phyloP scores from a whole-genome alignment of 31 red algal genomes.

The Odonthalia washingtoniensis region DNA sequence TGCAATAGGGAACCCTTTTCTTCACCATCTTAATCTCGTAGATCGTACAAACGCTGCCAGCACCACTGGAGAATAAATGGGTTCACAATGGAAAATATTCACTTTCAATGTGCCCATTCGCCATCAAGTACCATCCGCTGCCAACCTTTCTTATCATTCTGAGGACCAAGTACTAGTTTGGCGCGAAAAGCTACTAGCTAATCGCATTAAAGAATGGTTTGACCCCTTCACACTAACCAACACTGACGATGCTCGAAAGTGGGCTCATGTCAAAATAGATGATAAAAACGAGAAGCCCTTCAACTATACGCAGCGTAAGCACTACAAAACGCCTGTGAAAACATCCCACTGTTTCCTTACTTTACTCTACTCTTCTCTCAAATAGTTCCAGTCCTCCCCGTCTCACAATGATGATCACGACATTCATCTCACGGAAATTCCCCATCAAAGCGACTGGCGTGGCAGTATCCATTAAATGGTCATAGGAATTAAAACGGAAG shows the following conservation, averaged over 20 bases:
- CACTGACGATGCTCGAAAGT: neutral
- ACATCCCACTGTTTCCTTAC: too few species aligned
- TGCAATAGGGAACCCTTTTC: neutral
- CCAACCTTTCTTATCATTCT: neutral
- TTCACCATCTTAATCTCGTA: neutral
- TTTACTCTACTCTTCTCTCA: too few species aligned
- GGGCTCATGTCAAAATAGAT: neutral
- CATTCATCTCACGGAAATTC: neutral
- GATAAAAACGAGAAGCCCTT: too few species aligned
- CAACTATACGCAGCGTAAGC: too few species aligned
- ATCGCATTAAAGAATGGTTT: neutral
- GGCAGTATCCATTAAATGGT: slow-evolving; percentile 12
- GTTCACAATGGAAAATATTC: neutral
- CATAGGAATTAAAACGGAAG: slow-evolving; percentile 7
- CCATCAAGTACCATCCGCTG: too few species aligned
- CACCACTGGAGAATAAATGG: neutral
- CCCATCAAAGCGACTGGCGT: slow-evolving; percentile 17
- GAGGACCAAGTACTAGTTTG: neutral
- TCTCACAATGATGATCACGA: neutral
- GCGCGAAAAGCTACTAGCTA: slow-evolving; percentile 2
- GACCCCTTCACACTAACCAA: neutral
- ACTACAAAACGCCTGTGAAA: too few species aligned
- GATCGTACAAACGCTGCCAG: neutral
- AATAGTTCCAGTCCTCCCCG: neutral
- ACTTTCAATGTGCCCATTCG: neutral